Conservation (phyloP, 1,284 basidiomycete genomes). For the Malassezia furfur region DNA sequence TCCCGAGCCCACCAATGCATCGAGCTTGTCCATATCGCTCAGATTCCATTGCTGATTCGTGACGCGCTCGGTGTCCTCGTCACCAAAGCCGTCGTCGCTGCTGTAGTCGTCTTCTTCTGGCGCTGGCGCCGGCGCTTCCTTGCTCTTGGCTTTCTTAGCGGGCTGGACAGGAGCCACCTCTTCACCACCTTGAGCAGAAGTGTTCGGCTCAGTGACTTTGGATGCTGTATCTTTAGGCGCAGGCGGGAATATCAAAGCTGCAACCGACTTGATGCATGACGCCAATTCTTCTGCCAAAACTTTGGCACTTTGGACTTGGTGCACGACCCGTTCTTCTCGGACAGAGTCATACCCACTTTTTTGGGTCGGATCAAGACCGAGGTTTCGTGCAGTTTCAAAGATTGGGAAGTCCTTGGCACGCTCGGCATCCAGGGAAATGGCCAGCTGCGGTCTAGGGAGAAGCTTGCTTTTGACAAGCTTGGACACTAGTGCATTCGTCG, state of each 20-base stretch:
- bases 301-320: conserved; percentile 18
- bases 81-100: conserved; percentile 17
- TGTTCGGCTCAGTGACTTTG: neutral
- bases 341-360: neutral
- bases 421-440: neutral
- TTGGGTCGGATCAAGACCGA: neutral
- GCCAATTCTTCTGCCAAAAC: conserved; percentile 8
- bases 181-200: neutral
- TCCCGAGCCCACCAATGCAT: conserved; percentile 15
- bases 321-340: neutral
- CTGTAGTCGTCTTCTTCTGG: conserved; percentile 1
- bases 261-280: neutral
- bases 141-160: no score
- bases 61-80: neutral
- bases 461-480: conserved; percentile 13
- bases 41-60: neutral
- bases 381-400: neutral
- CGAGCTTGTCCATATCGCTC: conserved; percentile 5
- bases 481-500: conserved; percentile 2
- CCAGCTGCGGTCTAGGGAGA: neutral
- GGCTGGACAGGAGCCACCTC: neutral
- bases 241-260: neutral
- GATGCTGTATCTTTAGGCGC: neutral
- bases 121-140: neutral
- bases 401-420: neutral